Evolutionary conservation across 139 green algal genomes (phyloP).

Genomic region (Volvox africanus): DNA sequence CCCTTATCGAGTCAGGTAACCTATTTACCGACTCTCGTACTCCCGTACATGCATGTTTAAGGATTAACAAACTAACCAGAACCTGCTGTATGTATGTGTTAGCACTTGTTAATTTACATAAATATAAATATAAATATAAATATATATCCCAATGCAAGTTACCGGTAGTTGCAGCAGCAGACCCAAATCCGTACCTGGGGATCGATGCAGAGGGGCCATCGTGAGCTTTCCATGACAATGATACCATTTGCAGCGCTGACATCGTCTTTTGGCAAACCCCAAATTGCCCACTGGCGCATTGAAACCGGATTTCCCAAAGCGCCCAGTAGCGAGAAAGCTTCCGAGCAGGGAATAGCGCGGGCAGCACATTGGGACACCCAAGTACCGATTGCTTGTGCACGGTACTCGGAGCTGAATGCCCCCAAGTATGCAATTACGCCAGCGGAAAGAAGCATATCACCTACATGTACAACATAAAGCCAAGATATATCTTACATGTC

Average conservation of each 20-base stretch:
- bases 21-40: no score
- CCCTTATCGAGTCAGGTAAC: no score
- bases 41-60: no score
- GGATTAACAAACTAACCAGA: no score
- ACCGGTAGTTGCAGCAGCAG: no score
- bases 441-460: constrained; percentile 78
- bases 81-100: no score
- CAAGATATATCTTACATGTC: no score
- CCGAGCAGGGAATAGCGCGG: constrained; percentile 37
- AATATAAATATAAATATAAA: no score
- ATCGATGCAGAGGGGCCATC: constrained; percentile 90
- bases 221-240: constrained; percentile 52
- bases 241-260: constrained; percentile 88
- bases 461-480: no score
- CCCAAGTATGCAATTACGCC: constrained; percentile 82
- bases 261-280: constrained; percentile 84
- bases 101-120: no score
- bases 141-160: no score
- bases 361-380: constrained; percentile 35
- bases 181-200: constrained; percentile 66
- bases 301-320: constrained; percentile 81
- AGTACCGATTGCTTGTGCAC: constrained; percentile 21
- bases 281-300: constrained; percentile 82
- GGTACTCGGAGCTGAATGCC: constrained; percentile 73
- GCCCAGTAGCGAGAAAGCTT: constrained; percentile 61